Percentiles rank a stretch among this genome's conserved stretches.
phyloP scores from a whole-genome alignment of 208 protist genomes.

The Blechomonas ayalai region DNA sequence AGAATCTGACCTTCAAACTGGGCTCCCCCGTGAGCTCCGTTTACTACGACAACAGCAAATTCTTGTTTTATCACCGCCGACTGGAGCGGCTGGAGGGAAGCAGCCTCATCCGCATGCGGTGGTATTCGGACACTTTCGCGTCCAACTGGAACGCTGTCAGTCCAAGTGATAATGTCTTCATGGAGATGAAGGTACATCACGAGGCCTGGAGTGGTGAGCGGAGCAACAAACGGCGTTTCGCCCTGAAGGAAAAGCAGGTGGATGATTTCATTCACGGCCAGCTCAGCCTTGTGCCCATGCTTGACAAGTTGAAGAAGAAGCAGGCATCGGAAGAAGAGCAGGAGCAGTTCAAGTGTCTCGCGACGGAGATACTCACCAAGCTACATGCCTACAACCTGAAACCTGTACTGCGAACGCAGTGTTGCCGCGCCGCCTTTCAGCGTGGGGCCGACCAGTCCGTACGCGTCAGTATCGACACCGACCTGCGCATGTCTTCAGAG shows the following conservation, averaged over 20 bases:
- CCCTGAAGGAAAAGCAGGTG: conserved; percentile 77
- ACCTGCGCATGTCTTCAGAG: conserved; percentile 68
- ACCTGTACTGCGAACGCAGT: conserved; percentile 81
- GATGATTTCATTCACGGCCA: conserved; percentile 65
- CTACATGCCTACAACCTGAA: conserved; percentile 81
- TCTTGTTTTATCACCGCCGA: conserved; percentile 78
- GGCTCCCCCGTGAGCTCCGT: conserved; percentile 78
- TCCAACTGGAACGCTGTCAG: conserved; percentile 62
- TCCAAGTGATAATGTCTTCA: conserved; percentile 70
- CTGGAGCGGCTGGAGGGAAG: conserved; percentile 79
- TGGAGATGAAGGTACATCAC: conserved; percentile 89
- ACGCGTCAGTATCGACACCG: conserved; percentile 84
- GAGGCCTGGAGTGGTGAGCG: conserved; percentile 85
- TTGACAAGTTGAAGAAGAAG: conserved; percentile 72
- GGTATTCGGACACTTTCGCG: conserved; percentile 77
- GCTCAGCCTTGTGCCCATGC: conserved; percentile 47
- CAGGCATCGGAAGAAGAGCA: conserved; percentile 59
- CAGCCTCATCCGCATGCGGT: conserved; percentile 85
- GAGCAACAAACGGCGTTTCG: conserved; percentile 84
- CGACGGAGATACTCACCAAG: conserved; percentile 78
- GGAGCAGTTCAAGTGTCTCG: conserved; percentile 72
- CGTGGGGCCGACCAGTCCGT: conserved; percentile 76
- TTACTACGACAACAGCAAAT: conserved; percentile 85
- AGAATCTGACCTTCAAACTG: conserved; percentile 52
- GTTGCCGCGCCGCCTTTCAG: conserved; percentile 81